Base-by-base conservation (phyloP, 306 rosid genomes). In the Vachellia pachyceras region DNA sequence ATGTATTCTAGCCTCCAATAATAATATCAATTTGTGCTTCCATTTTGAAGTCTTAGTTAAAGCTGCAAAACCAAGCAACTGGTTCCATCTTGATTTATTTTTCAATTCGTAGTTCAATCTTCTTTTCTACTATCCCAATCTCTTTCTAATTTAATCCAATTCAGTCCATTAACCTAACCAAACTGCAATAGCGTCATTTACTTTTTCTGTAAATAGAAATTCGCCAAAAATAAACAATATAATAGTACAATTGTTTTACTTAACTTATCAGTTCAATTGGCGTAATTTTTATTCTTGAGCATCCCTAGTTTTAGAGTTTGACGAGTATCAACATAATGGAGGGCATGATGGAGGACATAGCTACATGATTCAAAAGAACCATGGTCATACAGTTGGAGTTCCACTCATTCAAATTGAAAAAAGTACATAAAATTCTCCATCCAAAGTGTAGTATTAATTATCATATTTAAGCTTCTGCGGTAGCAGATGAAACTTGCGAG, bases 1-100 rank as follows among this genome's bases (percentile, higher is more conserved):
- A 35, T 45, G 55, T 50, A 76, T 61, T 64, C 17, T 58, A 37
- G 13, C 45, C 49, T 76, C 69, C 79, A 8, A 54, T 57, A 14
- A 29, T 58, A 79, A 75, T 77, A 63, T 61, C 68, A 63, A 50
- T 70, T 45, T 55, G 78, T 8, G 23, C n/a, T 25, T 84, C 67
- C 58, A 78, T 60, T 17, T 49, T 44, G 42, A 25, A 63, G 47
- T 47, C 61, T 52, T 74, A 61, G n/a, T 29, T 33, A 13, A 58
- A 23, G 40, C 1, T 61, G 40, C 29, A 5, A 10, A 23, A 61
- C 39, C n/a, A 13, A 61, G 29, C 40, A 29, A 23, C 8, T 11
- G 39, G 68, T 61, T 10, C 15, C n/a, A 13, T 61, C 17, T 25
- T 61, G n/a, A 61, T 61, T 61, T 61, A 13, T 61, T 25, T 54